Evolutionary conservation across 768 basidiomycete species (phyloP).

Genomic region (Serendipita sp.): DNA sequence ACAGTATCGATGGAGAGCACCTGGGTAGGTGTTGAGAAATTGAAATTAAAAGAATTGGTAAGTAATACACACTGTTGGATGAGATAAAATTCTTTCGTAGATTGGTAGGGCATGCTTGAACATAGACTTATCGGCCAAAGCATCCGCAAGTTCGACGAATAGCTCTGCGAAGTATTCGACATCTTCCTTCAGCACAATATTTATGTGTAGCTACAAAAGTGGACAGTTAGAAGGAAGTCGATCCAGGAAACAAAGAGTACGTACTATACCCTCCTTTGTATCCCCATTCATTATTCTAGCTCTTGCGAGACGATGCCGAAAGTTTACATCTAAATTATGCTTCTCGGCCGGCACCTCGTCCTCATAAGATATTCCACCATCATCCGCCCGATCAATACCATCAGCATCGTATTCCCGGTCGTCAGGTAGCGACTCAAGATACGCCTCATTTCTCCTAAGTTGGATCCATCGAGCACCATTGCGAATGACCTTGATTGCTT

Average conservation of each 20-base stretch:
- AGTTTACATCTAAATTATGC: conserved; percentile 53
- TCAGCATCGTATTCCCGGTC: conserved; percentile 73
- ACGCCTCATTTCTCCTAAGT: conserved; percentile 49
- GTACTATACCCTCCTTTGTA: conserved; percentile 64
- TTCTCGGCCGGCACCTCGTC: conserved; percentile 40
- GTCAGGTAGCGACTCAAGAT: conserved; percentile 72
- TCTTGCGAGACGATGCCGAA: conserved; percentile 70
- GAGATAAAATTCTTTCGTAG: conserved; percentile 60
- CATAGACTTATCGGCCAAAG: conserved; percentile 58
- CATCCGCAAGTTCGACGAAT: conserved; percentile 73
- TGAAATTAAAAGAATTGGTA: not conserved
- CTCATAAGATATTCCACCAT: conserved; percentile 19
- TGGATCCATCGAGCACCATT: conserved; percentile 84
- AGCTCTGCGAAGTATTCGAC: conserved; percentile 59
- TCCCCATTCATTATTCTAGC: conserved; percentile 69
- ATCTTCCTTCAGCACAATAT: conserved; percentile 52
- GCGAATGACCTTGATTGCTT: conserved; percentile 51
- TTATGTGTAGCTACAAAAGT: conserved; percentile 50
- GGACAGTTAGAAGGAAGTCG: not conserved
- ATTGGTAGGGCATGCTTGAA: conserved; percentile 66
- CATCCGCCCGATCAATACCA: conserved; percentile 13
- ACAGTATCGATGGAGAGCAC: conserved; percentile 16
- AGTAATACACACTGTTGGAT: conserved; percentile 41
- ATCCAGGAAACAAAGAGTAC: conserved; percentile 11
- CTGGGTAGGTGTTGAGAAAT: not conserved